Evolutionary conservation across 2,329 filamentous ascomycete genomes (phyloP).

Genomic region (Trichoderma sp.): DNA sequence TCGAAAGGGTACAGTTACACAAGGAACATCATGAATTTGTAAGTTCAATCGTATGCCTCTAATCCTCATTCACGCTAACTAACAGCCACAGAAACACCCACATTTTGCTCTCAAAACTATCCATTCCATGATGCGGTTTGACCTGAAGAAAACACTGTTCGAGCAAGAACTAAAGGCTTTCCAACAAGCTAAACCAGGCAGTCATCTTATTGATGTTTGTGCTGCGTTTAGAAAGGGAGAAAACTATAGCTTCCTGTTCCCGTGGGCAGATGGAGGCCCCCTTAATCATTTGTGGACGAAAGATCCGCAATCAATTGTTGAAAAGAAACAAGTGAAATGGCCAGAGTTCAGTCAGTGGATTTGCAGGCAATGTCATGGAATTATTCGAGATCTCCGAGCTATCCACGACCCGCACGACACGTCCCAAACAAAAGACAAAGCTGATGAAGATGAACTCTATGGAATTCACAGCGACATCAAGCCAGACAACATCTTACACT

Average conservation of each 20-base stretch:
- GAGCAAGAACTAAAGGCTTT: background rate
- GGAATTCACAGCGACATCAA: background rate
- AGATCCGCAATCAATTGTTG: background rate
- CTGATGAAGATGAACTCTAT: background rate
- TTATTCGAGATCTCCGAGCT: background rate
- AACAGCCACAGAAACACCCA: background rate
- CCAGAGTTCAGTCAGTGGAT: background rate
- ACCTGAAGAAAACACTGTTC: background rate
- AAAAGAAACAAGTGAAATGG: background rate
- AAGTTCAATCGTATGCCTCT: background rate
- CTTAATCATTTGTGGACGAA: background rate
- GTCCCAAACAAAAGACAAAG: background rate
- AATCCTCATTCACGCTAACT: background rate
- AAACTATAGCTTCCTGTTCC: background rate
- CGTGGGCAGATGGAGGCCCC: background rate
- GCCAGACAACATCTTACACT: background rate
- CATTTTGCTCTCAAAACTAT: constrained; percentile 2
- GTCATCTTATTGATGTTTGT: background rate
- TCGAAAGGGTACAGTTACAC: background rate
- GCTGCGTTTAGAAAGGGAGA: background rate
- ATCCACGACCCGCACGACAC: background rate
- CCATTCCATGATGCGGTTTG: background rate
- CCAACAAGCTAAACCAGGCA: background rate
- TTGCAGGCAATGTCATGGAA: background rate
- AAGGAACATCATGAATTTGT: background rate